Conservation (phyloP, 2,329 filamentous ascomycete species). For the Pseudogymnoascus destructans region DNA sequence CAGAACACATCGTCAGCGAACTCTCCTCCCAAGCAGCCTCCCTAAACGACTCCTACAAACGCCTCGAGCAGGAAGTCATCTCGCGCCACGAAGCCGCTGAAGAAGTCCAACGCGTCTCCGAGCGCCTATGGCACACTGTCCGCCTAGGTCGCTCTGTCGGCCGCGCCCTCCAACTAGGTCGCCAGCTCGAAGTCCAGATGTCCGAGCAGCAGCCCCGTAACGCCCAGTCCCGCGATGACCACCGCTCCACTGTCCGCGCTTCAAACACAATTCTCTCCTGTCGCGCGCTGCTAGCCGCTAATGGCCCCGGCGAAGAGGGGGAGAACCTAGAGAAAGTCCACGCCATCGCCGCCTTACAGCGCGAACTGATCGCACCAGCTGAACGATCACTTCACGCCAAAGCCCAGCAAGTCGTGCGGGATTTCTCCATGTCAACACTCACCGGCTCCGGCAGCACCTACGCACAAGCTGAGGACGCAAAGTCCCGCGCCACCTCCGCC, state of each 20-base stretch:
- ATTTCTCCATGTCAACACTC: constrained; percentile 62
- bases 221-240: constrained; percentile 49
- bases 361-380: constrained; percentile 54
- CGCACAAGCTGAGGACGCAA: constrained; percentile 58
- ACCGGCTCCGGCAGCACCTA: constrained; percentile 38
- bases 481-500: constrained; percentile 57
- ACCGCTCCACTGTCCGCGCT: constrained; percentile 68
- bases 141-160: constrained; percentile 63
- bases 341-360: constrained; percentile 57
- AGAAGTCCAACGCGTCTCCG: constrained; percentile 63
- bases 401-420: constrained; percentile 66
- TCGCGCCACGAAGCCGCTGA: constrained; percentile 77
- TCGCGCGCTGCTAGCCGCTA: constrained; percentile 56
- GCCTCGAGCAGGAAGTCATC: constrained; percentile 75
- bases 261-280: constrained; percentile 66
- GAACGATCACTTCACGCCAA: constrained; percentile 62
- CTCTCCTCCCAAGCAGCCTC: constrained; percentile 69
- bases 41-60: constrained; percentile 72
- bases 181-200: constrained; percentile 80
- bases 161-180: constrained; percentile 65
- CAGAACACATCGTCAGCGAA: constrained; percentile 56
- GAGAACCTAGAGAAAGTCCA: constrained; percentile 62
- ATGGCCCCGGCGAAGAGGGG: constrained; percentile 60
- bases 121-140: constrained; percentile 68
- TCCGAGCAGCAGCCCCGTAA: constrained; percentile 44